Base-by-base conservation (phyloP, 2,329 filamentous ascomycete genomes). In the Parastagonospora nodorum region DNA sequence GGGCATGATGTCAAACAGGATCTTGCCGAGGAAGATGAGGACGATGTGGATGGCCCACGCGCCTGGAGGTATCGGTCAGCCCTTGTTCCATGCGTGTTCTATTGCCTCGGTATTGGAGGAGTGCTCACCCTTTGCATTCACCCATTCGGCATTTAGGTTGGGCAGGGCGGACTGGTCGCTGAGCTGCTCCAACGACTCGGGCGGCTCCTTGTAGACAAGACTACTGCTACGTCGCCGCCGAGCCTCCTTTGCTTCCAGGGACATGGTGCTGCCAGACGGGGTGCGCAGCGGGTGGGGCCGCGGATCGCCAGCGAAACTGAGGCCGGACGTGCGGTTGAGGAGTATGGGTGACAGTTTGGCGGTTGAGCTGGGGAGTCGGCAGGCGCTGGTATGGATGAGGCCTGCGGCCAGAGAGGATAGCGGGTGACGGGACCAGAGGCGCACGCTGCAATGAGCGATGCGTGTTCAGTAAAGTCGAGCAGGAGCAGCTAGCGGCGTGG, bases 21-120 rank as follows among this genome's bases (percentile, higher is more conserved):
- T 93, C 80, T 99, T 99, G 73, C 96, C 85, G 69, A 86, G 85
- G 53, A 88, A 80, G 73, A 99, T 99, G 69, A 97, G 81, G 68
- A 99, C 90, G 64, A 96, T 85, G 77, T 99, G 94, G 73, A 99
- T 97, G 54, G 89, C 92, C 94, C 94, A 99, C 68, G 94, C 94
- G 76, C 94, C 93, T 97, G 71, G 9, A 39, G 44, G 44, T 47
- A 42, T 61, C 51, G 64, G 64, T 47, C 32, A 24, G 8, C 27
- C 8, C 9, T 28, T 31, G 16, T 19, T 16, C 5, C 16, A 19
- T 31, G 35, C n/a, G 9, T 2, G 15, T 14, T 11, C 38, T 29
- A 30, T 41, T 24, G 7, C 10, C 14, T 15, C 7, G 5, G 19
- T 16, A 6, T 36, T 11, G 11, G 12, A 30, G 42, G 11, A 10